Base-by-base conservation (phyloP, 768 basidiomycete genomes). In the Boletus tomentosulus region DNA sequence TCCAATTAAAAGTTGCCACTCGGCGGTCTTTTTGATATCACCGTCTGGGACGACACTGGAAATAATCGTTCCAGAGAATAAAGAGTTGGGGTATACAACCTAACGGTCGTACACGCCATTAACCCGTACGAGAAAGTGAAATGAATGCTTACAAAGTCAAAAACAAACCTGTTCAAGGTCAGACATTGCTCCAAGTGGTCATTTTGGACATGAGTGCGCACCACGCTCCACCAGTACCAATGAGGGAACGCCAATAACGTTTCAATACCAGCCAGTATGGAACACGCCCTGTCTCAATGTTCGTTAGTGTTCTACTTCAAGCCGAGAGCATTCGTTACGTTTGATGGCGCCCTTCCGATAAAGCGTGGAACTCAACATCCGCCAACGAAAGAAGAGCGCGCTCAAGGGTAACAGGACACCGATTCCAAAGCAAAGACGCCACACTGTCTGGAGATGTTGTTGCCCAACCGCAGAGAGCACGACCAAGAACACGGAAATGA, bases 191-290 rank as follows among this genome's bases (percentile, higher is more conserved):
- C 15, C 19, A 19, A 19, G 19, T 19, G 19, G 28, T 16, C 12
- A 46, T 16, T 51, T 6, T 12, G 11, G 13, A 41, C 41, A 24
- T 25, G n/a, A 41, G 24, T 46, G 46, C 57, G 16, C 51, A 83
- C 87, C 87, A 89, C 38, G 86, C 83, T 13, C 85, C 86, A 55
- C 80, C 82, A 6, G 86, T 89, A 13, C 88, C 88, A 48, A 87
- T 80, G 24, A 90, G 68, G 4, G 81, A 50, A 57, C 69, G 78
- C 86, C 87, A 88, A 66, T 89, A 89, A 22, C 77, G 71, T 63
- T 76, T 80, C 48, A 86, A 1, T 10, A 82, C 78, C 25, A 89
- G 73, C 51, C 56, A 52, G 63, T 89, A 87, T 6, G 86, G 86
- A 19, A 86, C 82, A 12, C 62, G 73, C 19, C 64, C 82, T 84